phyloP scores from a whole-genome alignment of 1,284 basidiomycete species.

The Ceratobasidium sp. region DNA sequence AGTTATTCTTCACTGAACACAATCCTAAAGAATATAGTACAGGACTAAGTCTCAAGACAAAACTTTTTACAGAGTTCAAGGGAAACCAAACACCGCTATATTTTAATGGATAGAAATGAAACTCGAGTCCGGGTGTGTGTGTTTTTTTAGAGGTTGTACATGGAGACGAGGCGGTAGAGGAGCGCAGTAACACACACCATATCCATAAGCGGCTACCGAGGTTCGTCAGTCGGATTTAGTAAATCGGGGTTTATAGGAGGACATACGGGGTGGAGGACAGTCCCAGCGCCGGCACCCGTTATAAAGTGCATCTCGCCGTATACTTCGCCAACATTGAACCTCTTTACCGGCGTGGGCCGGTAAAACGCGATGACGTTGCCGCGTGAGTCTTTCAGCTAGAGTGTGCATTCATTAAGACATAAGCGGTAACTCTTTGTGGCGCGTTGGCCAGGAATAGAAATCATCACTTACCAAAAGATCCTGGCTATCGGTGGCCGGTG shows the following conservation, averaged over 20 bases:
- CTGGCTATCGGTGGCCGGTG: slow-evolving; percentile 61
- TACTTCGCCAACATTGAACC: slow-evolving; percentile 80
- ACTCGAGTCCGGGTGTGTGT: neutral
- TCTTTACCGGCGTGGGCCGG: slow-evolving; percentile 71
- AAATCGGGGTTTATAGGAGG: slow-evolving; percentile 9
- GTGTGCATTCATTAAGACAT: slow-evolving; percentile 22
- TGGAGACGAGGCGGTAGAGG: slow-evolving; percentile 63
- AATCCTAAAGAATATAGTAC: slow-evolving; percentile 35
- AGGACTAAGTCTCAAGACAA: slow-evolving; percentile 29
- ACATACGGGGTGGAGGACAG: slow-evolving; percentile 65
- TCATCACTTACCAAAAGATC: slow-evolving; percentile 65
- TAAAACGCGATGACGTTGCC: slow-evolving; percentile 74
- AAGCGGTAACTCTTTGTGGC: slow-evolving; percentile 40
- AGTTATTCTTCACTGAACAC: slow-evolving; percentile 18
- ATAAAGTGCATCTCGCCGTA: slow-evolving; percentile 80
- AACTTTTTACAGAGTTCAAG: slow-evolving; percentile 39
- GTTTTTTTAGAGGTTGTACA: slow-evolving; percentile 37
- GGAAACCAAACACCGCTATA: slow-evolving; percentile 28
- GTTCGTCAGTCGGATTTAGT: slow-evolving; percentile 41
- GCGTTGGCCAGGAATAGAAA: slow-evolving; percentile 20
- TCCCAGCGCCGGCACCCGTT: slow-evolving; percentile 73
- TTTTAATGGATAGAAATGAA: slow-evolving; percentile 7
- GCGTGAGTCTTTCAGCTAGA: slow-evolving; percentile 71
- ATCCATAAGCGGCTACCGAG: slow-evolving; percentile 72
- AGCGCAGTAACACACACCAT: slow-evolving; percentile 78